Conservation (phyloP, 2,329 filamentous ascomycete genomes). For the Aciculosporium take region DNA sequence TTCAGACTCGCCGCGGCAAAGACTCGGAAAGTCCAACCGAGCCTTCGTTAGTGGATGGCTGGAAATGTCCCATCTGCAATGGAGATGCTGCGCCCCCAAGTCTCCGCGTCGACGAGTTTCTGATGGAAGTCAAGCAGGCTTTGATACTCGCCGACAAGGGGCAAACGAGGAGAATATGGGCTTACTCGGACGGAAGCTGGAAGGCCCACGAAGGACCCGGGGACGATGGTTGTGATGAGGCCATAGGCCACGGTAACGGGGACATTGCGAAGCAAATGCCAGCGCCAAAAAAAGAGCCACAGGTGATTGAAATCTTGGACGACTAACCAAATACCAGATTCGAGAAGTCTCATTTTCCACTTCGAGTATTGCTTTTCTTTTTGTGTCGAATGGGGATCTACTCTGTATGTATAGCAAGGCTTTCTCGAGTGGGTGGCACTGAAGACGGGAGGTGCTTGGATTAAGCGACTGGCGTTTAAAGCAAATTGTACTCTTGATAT, state of each 20-base stretch:
- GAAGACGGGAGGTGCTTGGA: neutral
- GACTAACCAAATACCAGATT: conserved; percentile 6
- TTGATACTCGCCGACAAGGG: conserved; percentile 22
- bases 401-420: neutral
- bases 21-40: conserved; percentile 21
- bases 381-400: neutral
- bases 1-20: conserved; percentile 47
- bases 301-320: conserved; percentile 17
- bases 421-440: neutral
- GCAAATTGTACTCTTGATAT: neutral
- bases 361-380: neutral
- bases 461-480: neutral
- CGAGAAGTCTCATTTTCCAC: neutral
- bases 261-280: neutral
- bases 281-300: neutral
- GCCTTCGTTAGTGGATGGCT: conserved; percentile 50
- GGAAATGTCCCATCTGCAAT: conserved; percentile 77
- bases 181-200: conserved; percentile 21
- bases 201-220: conserved; percentile 16
- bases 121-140: conserved; percentile 44
- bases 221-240: conserved; percentile 12
- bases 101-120: conserved; percentile 61
- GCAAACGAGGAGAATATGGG: conserved; percentile 17
- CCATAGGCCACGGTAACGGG: neutral
- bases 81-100: conserved; percentile 60